These are phyloP conservation scores for Trichopus zeylanicus DNA, from an alignment of 116 monocot genomes.

Conservation along the genomic window DNA sequence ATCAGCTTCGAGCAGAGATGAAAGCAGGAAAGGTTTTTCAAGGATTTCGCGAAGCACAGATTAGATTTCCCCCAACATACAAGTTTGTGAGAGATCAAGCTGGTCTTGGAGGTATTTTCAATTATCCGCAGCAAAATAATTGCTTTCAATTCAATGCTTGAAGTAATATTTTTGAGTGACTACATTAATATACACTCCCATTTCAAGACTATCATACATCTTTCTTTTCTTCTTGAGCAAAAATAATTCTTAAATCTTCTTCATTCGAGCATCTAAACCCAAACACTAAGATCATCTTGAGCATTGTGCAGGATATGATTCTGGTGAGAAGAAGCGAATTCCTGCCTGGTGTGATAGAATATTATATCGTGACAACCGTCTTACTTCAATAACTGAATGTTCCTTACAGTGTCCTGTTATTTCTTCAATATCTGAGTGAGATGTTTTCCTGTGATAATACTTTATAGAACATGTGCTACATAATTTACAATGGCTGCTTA, in stretches of 20 bases:
- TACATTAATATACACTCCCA: too few relatives aligned
- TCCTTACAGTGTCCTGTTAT: conserved; percentile 87
- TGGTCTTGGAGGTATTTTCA: conserved; percentile 63
- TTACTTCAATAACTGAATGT: conserved; percentile 47
- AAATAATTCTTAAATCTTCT: not conserved
- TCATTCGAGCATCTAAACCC: too few relatives aligned
- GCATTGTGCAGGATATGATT: conserved; percentile 78
- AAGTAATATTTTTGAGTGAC: not conserved
- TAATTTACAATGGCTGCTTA: not conserved
- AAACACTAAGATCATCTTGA: too few relatives aligned
- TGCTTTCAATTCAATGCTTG: not conserved
- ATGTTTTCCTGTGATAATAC: not conserved
- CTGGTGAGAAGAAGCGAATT: conserved; percentile 91
- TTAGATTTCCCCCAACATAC: conserved; percentile 92
- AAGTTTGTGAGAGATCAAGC: conserved; percentile 71
- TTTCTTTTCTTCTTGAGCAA: too few relatives aligned
- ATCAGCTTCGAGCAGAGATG: conserved; percentile 93
- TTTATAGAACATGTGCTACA: not conserved
- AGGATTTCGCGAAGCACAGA: conserved; percentile 89
- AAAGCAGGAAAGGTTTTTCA: conserved; percentile 87
- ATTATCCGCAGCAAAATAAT: not conserved
- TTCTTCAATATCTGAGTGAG: conserved; percentile 62
- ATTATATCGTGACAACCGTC: conserved; percentile 81
- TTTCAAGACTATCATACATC: too few relatives aligned
- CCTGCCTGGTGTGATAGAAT: conserved; percentile 98